Conservation (phyloP, 2,329 filamentous ascomycete species). For the Ascochyta viciae-villosae region DNA sequence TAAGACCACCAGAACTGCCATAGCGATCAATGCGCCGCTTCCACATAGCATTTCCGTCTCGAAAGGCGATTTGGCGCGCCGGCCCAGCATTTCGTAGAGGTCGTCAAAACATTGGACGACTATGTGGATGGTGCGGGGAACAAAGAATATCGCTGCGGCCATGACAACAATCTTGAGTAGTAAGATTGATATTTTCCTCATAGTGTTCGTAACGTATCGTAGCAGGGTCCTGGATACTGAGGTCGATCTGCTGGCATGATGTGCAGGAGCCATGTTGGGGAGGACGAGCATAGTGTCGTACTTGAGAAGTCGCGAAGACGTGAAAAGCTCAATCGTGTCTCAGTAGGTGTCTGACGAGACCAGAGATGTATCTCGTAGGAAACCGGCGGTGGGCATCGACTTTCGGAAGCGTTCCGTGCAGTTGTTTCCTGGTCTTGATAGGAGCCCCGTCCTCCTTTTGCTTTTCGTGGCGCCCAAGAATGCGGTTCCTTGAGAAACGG, state of each 20-base stretch:
- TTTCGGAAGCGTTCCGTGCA: background rate
- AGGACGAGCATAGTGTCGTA: slow-evolving; percentile 11
- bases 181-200: background rate
- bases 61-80: slow-evolving; percentile 19
- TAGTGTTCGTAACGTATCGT: background rate
- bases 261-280: slow-evolving; percentile 9
- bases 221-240: background rate
- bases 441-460: background rate
- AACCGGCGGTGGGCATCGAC: background rate
- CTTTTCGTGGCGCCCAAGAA: background rate
- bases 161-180: background rate
- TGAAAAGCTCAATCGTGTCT: background rate
- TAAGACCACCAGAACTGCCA: background rate
- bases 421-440: background rate
- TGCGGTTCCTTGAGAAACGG: background rate
- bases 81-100: slow-evolving; percentile 11
- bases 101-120: slow-evolving; percentile 16
- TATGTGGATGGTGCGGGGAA: slow-evolving; percentile 16
- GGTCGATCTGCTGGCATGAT: background rate
- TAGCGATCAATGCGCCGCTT: background rate
- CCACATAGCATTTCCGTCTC: background rate
- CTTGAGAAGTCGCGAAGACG: background rate
- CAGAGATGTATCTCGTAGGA: background rate
- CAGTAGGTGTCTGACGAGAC: background rate
- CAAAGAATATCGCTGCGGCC: slow-evolving; percentile 11